Evolutionary conservation across 441 rosid species (phyloP).

Genomic region (Populus hybrid): DNA sequence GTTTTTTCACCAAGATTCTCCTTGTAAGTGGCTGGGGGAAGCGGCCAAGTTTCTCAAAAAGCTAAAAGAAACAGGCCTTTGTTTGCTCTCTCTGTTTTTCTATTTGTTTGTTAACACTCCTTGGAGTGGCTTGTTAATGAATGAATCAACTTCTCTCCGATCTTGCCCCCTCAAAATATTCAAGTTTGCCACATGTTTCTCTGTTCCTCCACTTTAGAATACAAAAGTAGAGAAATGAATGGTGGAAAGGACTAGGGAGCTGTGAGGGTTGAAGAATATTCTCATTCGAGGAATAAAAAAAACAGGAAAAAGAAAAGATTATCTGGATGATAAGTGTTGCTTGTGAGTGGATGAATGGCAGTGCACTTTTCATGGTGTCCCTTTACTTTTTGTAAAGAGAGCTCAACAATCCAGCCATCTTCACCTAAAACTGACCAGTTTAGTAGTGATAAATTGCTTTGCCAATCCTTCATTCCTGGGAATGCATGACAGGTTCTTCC

Average conservation of each 20-base stretch:
- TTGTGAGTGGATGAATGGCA: not conserved
- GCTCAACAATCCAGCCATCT: no score
- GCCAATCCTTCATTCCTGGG: not conserved
- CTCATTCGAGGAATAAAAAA: no score
- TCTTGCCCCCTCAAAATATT: not conserved
- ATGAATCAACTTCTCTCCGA: conserved; percentile 18
- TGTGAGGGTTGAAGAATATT: not conserved
- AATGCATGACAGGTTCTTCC: not conserved
- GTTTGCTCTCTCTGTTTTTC: conserved; percentile 25
- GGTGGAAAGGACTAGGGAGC: not conserved
- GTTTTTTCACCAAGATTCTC: conserved; percentile 29
- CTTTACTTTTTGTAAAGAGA: no score
- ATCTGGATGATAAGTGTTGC: not conserved
- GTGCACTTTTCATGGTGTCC: no score
- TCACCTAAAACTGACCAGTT: not conserved
- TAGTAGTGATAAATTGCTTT: not conserved
- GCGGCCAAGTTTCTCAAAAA: conserved; percentile 51
- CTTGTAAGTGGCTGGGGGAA: conserved; percentile 51
- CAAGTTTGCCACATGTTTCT: not conserved
- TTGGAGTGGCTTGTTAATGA: conserved; percentile 40
- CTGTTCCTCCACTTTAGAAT: not conserved
- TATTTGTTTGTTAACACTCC: conserved; percentile 37
- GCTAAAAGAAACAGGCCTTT: conserved; percentile 41
- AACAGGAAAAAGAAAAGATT: no score
- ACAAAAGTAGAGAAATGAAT: not conserved